Percentiles rank a stretch among this genome's conserved stretches.
phyloP scores from a whole-genome alignment of 768 basidiomycete genomes.

The Arthromyces matolae region DNA sequence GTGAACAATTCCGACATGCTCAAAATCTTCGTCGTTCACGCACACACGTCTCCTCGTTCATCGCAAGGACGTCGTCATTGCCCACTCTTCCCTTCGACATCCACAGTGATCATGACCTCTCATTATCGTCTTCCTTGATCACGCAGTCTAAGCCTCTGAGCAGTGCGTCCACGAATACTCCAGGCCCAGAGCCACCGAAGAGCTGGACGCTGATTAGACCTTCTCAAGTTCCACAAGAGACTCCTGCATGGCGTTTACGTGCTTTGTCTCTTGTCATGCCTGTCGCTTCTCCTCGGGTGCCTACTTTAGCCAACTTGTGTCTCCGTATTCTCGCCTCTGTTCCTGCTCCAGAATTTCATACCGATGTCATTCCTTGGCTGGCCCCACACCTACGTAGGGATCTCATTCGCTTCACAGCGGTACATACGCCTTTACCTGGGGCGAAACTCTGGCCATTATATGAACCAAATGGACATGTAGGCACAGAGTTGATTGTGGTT shows the following conservation, averaged over 20 bases:
- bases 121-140: no score
- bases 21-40: constrained; percentile 49
- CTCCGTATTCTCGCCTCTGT: constrained; percentile 43
- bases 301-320: constrained; percentile 56
- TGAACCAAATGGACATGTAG: constrained; percentile 47
- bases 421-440: constrained; percentile 52
- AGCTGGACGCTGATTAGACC: constrained; percentile 53
- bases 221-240: constrained; percentile 23
- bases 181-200: constrained; percentile 52
- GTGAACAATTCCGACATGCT: constrained; percentile 65
- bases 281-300: constrained; percentile 30
- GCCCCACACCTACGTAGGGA: constrained; percentile 57
- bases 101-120: neutral
- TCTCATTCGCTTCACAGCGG: constrained; percentile 54
- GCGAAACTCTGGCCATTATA: constrained; percentile 49
- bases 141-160: no score
- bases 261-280: constrained; percentile 54
- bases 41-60: constrained; percentile 25
- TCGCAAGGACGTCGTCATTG: constrained; percentile 13
- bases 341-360: constrained; percentile 38
- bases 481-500: constrained; percentile 63
- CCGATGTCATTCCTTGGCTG: constrained; percentile 46
- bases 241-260: constrained; percentile 47
- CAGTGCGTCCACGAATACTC: constrained; percentile 22
- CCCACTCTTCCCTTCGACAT: constrained; percentile 12